phyloP scores from a whole-genome alignment of 306 rosid genomes.

The Hippophae rhamnoides region DNA sequence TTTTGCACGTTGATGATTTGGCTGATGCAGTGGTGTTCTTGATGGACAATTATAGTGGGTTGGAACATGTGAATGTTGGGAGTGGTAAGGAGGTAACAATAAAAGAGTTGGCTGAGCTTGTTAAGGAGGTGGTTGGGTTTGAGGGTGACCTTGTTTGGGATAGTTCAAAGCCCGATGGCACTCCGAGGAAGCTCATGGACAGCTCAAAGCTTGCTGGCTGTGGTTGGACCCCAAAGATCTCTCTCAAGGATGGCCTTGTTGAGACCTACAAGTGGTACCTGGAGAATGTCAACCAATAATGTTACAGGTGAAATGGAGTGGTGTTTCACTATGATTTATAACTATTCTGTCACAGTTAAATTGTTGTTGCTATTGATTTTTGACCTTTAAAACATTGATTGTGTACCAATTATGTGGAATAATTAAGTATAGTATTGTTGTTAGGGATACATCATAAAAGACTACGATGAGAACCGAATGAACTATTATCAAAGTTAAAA shows the following conservation, averaged over 20 bases:
- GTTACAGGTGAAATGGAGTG: slow-evolving; percentile 10
- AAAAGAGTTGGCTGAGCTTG: slow-evolving; percentile 74
- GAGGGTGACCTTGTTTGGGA: slow-evolving; percentile 92
- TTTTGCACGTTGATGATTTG: slow-evolving; percentile 82
- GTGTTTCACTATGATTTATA: slow-evolving; percentile 5
- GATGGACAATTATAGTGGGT: slow-evolving; percentile 68
- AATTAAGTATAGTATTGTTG: slow-evolving; percentile 9
- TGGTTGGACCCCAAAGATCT: slow-evolving; percentile 79
- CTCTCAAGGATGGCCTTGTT: slow-evolving; percentile 85
- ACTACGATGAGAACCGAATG: background rate
- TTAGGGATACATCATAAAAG: background rate
- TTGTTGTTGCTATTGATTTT: slow-evolving; percentile 2
- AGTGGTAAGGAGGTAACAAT: slow-evolving; percentile 89
- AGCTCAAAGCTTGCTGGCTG: slow-evolving; percentile 63
- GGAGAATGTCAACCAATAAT: slow-evolving; percentile 56
- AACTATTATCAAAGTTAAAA: background rate
- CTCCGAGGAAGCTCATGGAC: slow-evolving; percentile 95
- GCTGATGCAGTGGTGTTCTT: slow-evolving; percentile 69
- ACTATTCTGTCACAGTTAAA: slow-evolving; percentile 12
- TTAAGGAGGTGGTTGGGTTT: slow-evolving; percentile 88
- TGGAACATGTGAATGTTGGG: slow-evolving; percentile 79
- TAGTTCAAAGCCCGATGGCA: slow-evolving; percentile 79
- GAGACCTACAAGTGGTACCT: slow-evolving; percentile 86
- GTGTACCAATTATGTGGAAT: slow-evolving; percentile 30
- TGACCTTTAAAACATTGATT: slow-evolving; percentile 16